Evolutionary conservation across 768 basidiomycete genomes (phyloP).

Genomic region (Pulveroboletus ravenelii): DNA sequence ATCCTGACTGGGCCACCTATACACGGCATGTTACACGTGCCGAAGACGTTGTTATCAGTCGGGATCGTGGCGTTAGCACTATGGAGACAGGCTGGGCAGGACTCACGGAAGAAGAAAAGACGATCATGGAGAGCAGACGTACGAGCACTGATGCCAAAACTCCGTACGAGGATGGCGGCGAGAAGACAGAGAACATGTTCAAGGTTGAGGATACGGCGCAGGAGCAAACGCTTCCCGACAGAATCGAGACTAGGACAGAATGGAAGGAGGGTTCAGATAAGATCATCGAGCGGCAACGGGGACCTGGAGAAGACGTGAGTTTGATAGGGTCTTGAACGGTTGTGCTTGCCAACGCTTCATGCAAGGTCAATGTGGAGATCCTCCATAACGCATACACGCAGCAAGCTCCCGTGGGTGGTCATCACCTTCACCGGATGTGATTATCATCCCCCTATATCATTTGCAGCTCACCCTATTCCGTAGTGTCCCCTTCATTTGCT

Average conservation of each 20-base stretch:
- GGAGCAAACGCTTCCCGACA: constrained; percentile 43
- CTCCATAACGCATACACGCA: constrained; percentile 39
- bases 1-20: constrained; percentile 82
- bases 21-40: constrained; percentile 65
- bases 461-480: not conserved
- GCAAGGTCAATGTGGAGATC: constrained; percentile 61
- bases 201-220: constrained; percentile 20
- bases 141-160: constrained; percentile 10
- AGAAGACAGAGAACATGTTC: constrained; percentile 8
- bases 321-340: not conserved
- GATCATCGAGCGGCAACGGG: constrained; percentile 56
- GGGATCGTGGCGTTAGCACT: constrained; percentile 49
- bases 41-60: constrained; percentile 81
- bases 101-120: constrained; percentile 28
- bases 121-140: constrained; percentile 23
- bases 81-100: constrained; percentile 47
- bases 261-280: constrained; percentile 71
- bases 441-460: not conserved
- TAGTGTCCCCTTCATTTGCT: not conserved
- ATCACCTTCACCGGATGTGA: constrained; percentile 10
- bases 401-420: constrained; percentile 1
- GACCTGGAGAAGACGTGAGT: constrained; percentile 63
- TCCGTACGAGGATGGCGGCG: constrained; percentile 4
- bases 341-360: constrained; percentile 13
- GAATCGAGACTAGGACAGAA: constrained; percentile 39